A percentile compares a stretch with the other conserved stretches of the same genome.
These are phyloP conservation scores for Pyrenochaeta sp. DNA, from an alignment of 2,329 filamentous ascomycete genomes.

Conservation along the genomic window DNA sequence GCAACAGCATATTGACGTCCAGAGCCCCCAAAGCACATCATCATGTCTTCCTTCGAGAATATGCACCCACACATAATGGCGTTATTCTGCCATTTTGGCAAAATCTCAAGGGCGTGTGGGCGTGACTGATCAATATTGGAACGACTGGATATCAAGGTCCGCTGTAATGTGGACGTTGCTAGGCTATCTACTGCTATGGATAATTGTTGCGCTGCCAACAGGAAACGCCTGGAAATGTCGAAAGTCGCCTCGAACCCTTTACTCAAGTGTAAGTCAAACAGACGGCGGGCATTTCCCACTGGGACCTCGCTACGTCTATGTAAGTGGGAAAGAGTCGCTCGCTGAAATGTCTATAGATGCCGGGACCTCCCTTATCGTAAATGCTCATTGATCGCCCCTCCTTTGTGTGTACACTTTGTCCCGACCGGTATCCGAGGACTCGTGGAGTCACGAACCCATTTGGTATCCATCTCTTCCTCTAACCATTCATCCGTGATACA, in stretches of 20 bases:
- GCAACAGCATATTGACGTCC: background rate
- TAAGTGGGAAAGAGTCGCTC: constrained; percentile 19
- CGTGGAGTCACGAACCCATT: constrained; percentile 14
- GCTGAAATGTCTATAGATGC: constrained; percentile 47
- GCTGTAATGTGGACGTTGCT: constrained; percentile 2
- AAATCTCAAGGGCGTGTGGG: background rate
- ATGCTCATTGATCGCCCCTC: constrained; percentile 29
- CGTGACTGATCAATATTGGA: background rate
- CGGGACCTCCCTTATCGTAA: constrained; percentile 29
- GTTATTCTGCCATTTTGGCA: background rate
- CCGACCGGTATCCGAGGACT: constrained; percentile 14
- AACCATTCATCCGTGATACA: constrained; percentile 24
- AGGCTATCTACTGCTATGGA: constrained; percentile 46
- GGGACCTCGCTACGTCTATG: background rate
- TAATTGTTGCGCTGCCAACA: constrained; percentile 19
- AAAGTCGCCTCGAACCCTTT: constrained; percentile 4
- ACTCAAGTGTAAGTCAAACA: constrained; percentile 20
- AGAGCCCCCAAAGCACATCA: background rate
- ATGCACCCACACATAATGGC: background rate
- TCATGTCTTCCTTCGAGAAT: background rate
- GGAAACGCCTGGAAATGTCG: constrained; percentile 45
- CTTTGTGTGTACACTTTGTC: constrained; percentile 1
- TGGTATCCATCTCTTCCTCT: constrained; percentile 39
- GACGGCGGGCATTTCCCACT: constrained; percentile 12
- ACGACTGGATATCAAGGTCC: background rate